These are phyloP conservation scores for Russula sp. DNA, from an alignment of 768 basidiomycete species.

Conservation along the genomic window DNA sequence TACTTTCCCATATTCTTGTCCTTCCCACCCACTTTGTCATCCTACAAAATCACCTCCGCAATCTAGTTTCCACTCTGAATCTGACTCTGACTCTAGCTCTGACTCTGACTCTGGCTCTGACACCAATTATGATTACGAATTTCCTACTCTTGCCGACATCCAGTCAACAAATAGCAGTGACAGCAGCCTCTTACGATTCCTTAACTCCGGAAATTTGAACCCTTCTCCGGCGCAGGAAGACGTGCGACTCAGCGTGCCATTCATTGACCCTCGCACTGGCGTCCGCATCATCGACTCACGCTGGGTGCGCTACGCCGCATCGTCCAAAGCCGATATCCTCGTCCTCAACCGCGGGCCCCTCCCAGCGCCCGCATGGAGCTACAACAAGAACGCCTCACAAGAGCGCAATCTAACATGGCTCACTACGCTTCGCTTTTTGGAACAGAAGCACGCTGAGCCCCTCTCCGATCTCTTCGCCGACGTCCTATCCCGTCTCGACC, in stretches of 20 bases:
- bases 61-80: background rate
- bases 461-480: slow-evolving; percentile 13
- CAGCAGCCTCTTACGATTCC: slow-evolving; percentile 22
- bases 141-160: slow-evolving; percentile 4
- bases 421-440: slow-evolving; percentile 8
- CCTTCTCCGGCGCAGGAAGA: slow-evolving; percentile 4
- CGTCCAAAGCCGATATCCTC: slow-evolving; percentile 10
- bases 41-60: background rate
- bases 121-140: background rate
- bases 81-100: background rate
- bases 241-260: background rate
- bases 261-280: slow-evolving; percentile 24
- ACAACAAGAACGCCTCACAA: background rate
- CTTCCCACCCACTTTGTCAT: slow-evolving; percentile 21
- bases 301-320: slow-evolving; percentile 15
- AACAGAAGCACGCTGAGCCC: slow-evolving; percentile 10
- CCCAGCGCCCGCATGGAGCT: slow-evolving; percentile 28
- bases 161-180: slow-evolving; percentile 5
- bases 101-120: background rate
- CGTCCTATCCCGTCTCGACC: slow-evolving; percentile 12
- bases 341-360: slow-evolving; percentile 25
- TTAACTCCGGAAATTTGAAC: slow-evolving; percentile 17
- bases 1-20: slow-evolving; percentile 12
- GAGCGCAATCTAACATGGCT: slow-evolving; percentile 21
- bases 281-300: slow-evolving; percentile 21